A percentile compares a stretch with the other conserved stretches of the same genome.
Conservation (phyloP, 2,329 filamentous ascomycete species). For the Curvularia sp. region DNA sequence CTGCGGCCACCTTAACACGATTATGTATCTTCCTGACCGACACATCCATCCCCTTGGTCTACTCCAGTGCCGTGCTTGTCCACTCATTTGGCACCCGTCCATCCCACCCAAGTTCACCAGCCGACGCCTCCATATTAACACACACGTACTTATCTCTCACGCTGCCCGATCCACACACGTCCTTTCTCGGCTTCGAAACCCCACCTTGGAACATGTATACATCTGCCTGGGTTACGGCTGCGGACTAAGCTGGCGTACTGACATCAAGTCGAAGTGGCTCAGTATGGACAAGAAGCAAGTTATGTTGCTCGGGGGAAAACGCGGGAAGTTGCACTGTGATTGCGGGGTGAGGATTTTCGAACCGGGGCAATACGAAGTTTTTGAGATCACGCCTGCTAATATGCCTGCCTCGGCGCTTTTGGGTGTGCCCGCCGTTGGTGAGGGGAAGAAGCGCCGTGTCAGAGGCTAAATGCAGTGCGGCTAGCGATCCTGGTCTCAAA, state of each 20-base stretch:
- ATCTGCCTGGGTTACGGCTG: neutral
- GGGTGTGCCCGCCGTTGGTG: neutral
- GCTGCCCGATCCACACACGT: too few species aligned
- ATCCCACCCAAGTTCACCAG: neutral
- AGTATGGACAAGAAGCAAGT: neutral
- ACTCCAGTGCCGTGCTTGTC: conserved; percentile 3
- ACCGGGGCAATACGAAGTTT: neutral
- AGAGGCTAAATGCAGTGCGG: neutral
- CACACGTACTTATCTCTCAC: neutral
- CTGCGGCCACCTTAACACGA: conserved; percentile 3
- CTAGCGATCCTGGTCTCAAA: neutral
- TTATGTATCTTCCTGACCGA: neutral
- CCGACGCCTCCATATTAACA: neutral
- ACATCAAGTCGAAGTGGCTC: conserved; percentile 2
- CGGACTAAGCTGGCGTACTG: conserved; percentile 6
- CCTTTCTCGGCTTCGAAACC: neutral
- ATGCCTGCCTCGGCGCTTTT: neutral
- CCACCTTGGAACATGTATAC: neutral
- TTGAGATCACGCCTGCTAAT: neutral
- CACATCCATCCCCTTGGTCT: conserved; percentile 3
- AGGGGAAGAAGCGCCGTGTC: neutral
- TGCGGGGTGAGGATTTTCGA: conserved; percentile 8
- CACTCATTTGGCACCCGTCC: neutral
- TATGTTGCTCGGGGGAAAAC: neutral
- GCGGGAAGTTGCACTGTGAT: conserved; percentile 1